Percentiles rank a stretch among this genome's conserved stretches.
phyloP scores from a whole-genome alignment of 2,329 filamentous ascomycete genomes.

The Penicillium italicum region DNA sequence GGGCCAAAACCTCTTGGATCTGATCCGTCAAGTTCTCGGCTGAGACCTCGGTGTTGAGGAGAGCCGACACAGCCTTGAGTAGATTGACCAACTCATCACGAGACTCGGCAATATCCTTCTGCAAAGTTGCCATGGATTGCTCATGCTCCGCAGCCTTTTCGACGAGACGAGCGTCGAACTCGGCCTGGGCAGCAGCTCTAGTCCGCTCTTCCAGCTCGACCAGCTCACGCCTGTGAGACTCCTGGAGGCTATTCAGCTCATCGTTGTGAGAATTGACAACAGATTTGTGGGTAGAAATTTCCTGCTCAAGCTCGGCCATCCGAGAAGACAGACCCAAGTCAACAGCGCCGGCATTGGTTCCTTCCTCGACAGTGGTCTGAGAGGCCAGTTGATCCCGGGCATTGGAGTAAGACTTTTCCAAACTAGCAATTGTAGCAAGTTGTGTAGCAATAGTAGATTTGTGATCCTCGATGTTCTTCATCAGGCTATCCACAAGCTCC shows the following conservation, averaged over 20 bases:
- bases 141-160: constrained; percentile 60
- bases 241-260: constrained; percentile 51
- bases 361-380: constrained; percentile 58
- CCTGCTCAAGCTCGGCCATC: constrained; percentile 54
- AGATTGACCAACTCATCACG: constrained; percentile 63
- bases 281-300: constrained; percentile 56
- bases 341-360: constrained; percentile 50
- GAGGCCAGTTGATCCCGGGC: constrained; percentile 67
- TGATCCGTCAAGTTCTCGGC: constrained; percentile 59
- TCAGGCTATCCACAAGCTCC: constrained; percentile 59
- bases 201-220: constrained; percentile 39
- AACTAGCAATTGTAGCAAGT: constrained; percentile 63
- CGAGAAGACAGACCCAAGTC: constrained; percentile 37
- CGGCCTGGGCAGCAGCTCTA: constrained; percentile 36
- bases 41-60: constrained; percentile 49
- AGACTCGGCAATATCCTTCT: constrained; percentile 62
- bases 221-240: constrained; percentile 49
- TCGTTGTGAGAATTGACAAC: constrained; percentile 53
- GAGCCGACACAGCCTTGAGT: constrained; percentile 55
- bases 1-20: constrained; percentile 52
- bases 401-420: constrained; percentile 68
- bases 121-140: constrained; percentile 55
- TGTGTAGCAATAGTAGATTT: constrained; percentile 69
- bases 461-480: constrained; percentile 75
- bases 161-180: constrained; percentile 36